Conservation (phyloP, 2,329 filamentous ascomycete species). For the Apiospora kogelbergensis region DNA sequence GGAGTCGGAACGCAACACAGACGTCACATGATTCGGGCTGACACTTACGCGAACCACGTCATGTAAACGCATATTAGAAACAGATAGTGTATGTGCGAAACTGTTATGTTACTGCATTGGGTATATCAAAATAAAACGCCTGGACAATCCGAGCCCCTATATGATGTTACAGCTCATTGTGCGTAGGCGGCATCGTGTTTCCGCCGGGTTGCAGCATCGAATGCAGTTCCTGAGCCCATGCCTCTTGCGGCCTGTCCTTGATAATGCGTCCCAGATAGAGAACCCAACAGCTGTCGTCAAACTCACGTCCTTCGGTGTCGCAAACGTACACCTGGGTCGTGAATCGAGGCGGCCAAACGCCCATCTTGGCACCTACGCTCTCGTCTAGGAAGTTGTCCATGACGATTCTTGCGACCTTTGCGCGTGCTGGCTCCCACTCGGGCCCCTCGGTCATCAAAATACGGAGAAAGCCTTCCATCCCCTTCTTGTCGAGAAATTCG, state of each 20-base stretch:
- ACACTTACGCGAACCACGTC: not conserved
- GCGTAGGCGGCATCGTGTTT: not conserved
- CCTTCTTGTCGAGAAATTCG: slow-evolving; percentile 55
- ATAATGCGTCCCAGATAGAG: slow-evolving; percentile 46
- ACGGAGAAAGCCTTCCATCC: slow-evolving; percentile 54
- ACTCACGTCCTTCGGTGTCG: slow-evolving; percentile 26
- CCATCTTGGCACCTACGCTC: slow-evolving; percentile 58
- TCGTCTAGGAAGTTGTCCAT: slow-evolving; percentile 68
- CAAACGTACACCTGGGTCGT: slow-evolving; percentile 37
- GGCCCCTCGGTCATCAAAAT: slow-evolving; percentile 49
- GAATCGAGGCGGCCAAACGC: slow-evolving; percentile 52
- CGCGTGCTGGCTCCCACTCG: slow-evolving; percentile 50
- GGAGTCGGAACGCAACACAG: not conserved
- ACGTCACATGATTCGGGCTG: not conserved
- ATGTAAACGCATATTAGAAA: not conserved
- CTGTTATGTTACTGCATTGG: not conserved
- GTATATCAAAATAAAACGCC: slow-evolving; percentile 5
- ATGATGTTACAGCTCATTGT: slow-evolving; percentile 5
- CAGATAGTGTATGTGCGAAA: not conserved
- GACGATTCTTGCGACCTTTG: slow-evolving; percentile 57
- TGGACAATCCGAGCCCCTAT: not conserved
- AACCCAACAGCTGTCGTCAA: slow-evolving; percentile 59
- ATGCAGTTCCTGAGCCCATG: slow-evolving; percentile 42
- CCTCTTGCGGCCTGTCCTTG: slow-evolving; percentile 35
- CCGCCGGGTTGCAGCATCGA: slow-evolving; percentile 21